Evolutionary conservation across 2,329 filamentous ascomycete genomes (phyloP).

Genomic region (Alternaria incomplexa): DNA sequence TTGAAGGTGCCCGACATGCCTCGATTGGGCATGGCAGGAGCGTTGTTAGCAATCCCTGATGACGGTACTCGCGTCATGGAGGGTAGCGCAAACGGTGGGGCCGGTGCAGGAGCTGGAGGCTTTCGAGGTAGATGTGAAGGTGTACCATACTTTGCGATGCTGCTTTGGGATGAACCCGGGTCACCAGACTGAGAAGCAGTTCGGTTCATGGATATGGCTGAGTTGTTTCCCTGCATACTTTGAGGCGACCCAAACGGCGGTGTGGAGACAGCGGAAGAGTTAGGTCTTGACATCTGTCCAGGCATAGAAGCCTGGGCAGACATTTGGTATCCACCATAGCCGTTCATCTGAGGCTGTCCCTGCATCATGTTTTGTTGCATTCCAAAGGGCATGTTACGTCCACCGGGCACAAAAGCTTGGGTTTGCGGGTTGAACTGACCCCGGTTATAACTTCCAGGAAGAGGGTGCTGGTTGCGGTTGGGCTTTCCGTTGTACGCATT

Average conservation of each 20-base stretch:
- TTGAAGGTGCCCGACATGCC: slow-evolving; percentile 10
- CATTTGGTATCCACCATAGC: slow-evolving; percentile 36
- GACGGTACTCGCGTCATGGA: slow-evolving; percentile 24
- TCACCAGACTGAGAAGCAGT: slow-evolving; percentile 33
- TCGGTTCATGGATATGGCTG: slow-evolving; percentile 26
- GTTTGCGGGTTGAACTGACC: slow-evolving; percentile 94
- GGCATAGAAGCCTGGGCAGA: slow-evolving; percentile 25
- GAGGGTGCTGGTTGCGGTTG: slow-evolving; percentile 79
- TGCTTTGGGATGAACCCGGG: slow-evolving; percentile 44
- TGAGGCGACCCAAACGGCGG: slow-evolving; percentile 41
- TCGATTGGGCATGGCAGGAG: slow-evolving; percentile 12
- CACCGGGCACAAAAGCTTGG: slow-evolving; percentile 81
- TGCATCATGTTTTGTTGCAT: slow-evolving; percentile 40
- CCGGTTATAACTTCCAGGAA: slow-evolving; percentile 82
- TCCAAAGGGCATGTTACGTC: slow-evolving; percentile 48
- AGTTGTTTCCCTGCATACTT: slow-evolving; percentile 29
- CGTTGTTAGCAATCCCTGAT: slow-evolving; percentile 18
- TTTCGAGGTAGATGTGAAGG: slow-evolving; percentile 62
- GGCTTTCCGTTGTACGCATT: slow-evolving; percentile 64
- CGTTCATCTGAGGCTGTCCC: slow-evolving; percentile 42
- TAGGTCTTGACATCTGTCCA: slow-evolving; percentile 37
- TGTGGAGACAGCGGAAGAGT: slow-evolving; percentile 33
- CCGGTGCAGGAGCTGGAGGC: slow-evolving; percentile 54
- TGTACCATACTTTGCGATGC: slow-evolving; percentile 63
- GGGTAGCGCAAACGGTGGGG: slow-evolving; percentile 37